Percentiles rank a stretch among this genome's conserved stretches.
phyloP scores from a whole-genome alignment of 2,329 filamentous ascomycete genomes.

The Botrytis elliptica region DNA sequence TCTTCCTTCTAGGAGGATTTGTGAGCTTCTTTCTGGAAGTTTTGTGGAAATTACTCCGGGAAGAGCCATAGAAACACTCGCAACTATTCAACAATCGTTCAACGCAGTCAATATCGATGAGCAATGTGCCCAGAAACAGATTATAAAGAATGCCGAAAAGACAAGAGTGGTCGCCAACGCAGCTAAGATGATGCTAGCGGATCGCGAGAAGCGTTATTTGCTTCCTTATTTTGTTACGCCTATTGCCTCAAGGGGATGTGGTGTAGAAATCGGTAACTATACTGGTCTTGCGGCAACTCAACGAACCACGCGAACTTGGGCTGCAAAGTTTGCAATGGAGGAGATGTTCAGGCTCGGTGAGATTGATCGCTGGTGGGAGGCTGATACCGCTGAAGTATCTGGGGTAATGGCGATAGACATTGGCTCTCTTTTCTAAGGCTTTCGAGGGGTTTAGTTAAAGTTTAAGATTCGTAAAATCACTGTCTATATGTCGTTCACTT shows the following conservation, averaged over 20 bases:
- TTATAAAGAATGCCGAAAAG: not conserved
- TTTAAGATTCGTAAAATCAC: not conserved
- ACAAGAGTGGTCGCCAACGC: conserved; percentile 7
- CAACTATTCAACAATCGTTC: not conserved
- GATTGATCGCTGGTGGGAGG: not conserved
- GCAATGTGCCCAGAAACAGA: not conserved
- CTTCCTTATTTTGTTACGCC: not conserved
- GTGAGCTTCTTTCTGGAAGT: not conserved
- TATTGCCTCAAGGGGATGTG: not conserved
- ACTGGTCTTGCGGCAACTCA: not conserved
- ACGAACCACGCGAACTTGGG: not conserved
- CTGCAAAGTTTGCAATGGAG: conserved; percentile 1
- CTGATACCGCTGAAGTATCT: not conserved
- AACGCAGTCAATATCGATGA: not conserved
- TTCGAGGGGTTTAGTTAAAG: not conserved
- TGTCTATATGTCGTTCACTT: not conserved
- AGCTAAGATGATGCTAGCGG: conserved; percentile 4
- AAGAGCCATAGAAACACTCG: not conserved
- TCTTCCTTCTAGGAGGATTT: not conserved
- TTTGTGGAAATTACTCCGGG: not conserved
- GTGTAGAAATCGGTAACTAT: not conserved
- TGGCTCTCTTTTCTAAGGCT: not conserved
- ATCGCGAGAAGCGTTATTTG: not conserved
- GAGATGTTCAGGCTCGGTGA: not conserved
- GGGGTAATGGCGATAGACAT: not conserved